Conservation (phyloP, 164 flowering plant genomes). For the Paratinospora sagittata region DNA sequence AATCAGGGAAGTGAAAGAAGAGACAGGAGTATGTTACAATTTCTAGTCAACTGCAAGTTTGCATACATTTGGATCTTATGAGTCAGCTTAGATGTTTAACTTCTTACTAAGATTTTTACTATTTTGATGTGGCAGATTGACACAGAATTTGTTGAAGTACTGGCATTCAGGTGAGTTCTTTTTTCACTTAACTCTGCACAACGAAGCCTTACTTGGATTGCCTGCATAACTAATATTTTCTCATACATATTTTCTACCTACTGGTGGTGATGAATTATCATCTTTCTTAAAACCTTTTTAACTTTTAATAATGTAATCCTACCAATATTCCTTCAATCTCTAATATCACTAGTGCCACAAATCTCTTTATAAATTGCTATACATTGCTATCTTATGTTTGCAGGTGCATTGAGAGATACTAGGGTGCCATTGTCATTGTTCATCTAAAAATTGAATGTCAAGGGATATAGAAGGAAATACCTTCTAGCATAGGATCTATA, state of each 20-base stretch:
- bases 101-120: background rate
- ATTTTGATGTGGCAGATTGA: slow-evolving; percentile 47
- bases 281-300: no score
- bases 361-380: no score
- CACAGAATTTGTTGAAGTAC: slow-evolving; percentile 63
- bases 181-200: no score
- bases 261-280: no score
- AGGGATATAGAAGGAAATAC: background rate
- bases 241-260: no score
- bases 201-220: no score
- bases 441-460: background rate
- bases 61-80: background rate
- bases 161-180: slow-evolving; percentile 61
- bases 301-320: no score
- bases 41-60: background rate
- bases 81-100: background rate
- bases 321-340: no score
- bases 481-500: background rate
- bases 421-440: background rate
- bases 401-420: background rate
- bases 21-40: slow-evolving; percentile 62
- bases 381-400: no score
- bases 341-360: no score
- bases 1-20: slow-evolving; percentile 75
- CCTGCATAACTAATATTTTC: no score